phyloP scores from a whole-genome alignment of 208 protist species.

The Leishmania aethiopica region DNA sequence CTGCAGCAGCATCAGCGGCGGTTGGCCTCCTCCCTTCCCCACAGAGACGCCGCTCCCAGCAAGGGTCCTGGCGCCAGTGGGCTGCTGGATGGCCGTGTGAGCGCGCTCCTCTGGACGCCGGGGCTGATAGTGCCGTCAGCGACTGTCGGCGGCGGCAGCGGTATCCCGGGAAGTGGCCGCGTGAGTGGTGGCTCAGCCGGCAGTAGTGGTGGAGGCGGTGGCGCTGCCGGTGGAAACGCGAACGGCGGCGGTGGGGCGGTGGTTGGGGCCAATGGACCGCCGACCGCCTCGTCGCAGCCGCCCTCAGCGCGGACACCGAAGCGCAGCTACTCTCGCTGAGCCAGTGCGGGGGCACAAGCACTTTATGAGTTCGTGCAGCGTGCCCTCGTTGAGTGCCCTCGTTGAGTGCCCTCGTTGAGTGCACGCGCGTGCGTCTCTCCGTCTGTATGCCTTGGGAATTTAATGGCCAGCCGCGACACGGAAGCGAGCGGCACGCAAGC shows the following conservation, averaged over 20 bases:
- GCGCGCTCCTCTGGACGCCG: slow-evolving; percentile 24
- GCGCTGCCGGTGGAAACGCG: not conserved
- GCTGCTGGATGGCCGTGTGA: slow-evolving; percentile 16
- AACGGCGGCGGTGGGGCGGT: not conserved
- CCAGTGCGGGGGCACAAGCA: not conserved
- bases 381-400: not conserved
- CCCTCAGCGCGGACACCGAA: slow-evolving; percentile 2
- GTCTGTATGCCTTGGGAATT: not conserved
- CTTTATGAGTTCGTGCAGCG: not conserved
- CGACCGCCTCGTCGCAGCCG: not conserved
- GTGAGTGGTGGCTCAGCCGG: not conserved
- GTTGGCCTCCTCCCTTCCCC: not conserved
- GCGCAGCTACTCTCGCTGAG: slow-evolving; percentile 27
- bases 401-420: not conserved
- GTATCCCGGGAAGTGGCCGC: slow-evolving; percentile 4
- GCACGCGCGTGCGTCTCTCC: not conserved
- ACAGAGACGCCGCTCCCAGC: not conserved
- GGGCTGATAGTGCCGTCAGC: slow-evolving; percentile 5
- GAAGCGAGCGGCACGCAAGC: not conserved
- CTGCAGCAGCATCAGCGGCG: slow-evolving; percentile 5
- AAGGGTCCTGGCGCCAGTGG: slow-evolving; percentile 1
- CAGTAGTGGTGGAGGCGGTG: not conserved
- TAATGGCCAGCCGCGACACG: not conserved
- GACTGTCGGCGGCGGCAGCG: not conserved
- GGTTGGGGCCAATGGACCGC: not conserved